Percentiles rank a stretch among this genome's conserved stretches.
phyloP scores from a whole-genome alignment of 768 basidiomycete species.

The Mrakia hoshinonis region DNA sequence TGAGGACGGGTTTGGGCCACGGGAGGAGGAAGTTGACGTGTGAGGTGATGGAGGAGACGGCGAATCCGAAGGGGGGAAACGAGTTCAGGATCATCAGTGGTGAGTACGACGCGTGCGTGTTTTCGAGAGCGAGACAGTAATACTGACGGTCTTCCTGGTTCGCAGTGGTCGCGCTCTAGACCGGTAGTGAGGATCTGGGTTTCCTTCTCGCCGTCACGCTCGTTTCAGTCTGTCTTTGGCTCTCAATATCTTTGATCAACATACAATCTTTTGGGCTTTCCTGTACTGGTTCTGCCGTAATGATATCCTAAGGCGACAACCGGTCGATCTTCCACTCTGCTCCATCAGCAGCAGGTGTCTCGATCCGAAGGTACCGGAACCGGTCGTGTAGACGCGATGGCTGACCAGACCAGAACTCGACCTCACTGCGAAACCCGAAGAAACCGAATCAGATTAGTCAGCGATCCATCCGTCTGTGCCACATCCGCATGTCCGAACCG shows the following conservation, averaged over 20 bases:
- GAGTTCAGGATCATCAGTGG: neutral
- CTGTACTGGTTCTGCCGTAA: too few relatives aligned
- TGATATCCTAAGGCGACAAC: slow-evolving; percentile 29
- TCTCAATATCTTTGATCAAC: too few relatives aligned
- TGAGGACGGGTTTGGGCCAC: too few relatives aligned
- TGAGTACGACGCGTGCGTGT: neutral
- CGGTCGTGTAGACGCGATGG: slow-evolving; percentile 29
- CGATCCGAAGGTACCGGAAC: slow-evolving; percentile 23
- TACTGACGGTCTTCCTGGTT: too few relatives aligned
- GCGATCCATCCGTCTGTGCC: neutral
- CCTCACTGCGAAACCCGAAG: slow-evolving; percentile 19
- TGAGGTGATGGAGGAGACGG: neutral
- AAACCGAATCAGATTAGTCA: neutral
- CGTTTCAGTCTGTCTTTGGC: too few relatives aligned
- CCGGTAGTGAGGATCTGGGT: neutral
- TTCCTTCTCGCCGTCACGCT: too few relatives aligned
- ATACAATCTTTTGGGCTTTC: too few relatives aligned
- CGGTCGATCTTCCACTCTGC: slow-evolving; percentile 26
- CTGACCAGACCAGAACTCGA: slow-evolving; percentile 30
- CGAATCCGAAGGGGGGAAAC: neutral
- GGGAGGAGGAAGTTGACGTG: neutral
- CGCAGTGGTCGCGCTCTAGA: too few relatives aligned
- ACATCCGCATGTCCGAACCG: neutral
- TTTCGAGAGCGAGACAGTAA: too few relatives aligned
- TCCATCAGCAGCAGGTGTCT: slow-evolving; percentile 20